These are phyloP conservation scores for Durio zibethinus DNA, from an alignment of 345 rosid species.

Conservation along the genomic window DNA sequence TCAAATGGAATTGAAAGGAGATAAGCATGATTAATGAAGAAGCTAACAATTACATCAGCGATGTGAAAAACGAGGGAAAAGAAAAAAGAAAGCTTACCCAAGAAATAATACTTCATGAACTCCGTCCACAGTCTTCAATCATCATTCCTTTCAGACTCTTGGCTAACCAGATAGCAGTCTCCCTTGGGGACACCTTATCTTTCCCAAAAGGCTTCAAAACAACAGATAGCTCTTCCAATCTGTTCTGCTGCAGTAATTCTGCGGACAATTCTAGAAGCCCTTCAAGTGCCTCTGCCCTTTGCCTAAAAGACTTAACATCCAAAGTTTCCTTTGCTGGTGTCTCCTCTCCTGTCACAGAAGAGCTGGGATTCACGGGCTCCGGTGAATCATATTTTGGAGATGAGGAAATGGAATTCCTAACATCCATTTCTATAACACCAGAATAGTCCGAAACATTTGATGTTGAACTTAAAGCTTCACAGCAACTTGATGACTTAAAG, in stretches of 20 bases:
- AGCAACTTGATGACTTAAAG: slow-evolving; percentile 40
- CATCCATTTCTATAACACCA: slow-evolving; percentile 43
- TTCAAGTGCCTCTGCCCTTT: slow-evolving; percentile 98
- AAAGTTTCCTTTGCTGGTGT: slow-evolving; percentile 59
- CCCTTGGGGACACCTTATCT: slow-evolving; percentile 94
- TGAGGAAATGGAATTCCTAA: slow-evolving; percentile 21
- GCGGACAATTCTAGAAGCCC: slow-evolving; percentile 93
- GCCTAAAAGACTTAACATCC: slow-evolving; percentile 86
- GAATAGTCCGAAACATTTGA: slow-evolving; percentile 43
- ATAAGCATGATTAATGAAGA: slow-evolving; percentile 10
- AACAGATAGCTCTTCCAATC: slow-evolving; percentile 89
- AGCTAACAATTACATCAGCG: slow-evolving; percentile 11
- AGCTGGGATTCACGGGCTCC: slow-evolving; percentile 37
- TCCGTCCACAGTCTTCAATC: slow-evolving; percentile 68
- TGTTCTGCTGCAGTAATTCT: slow-evolving; percentile 75
- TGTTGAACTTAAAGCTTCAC: slow-evolving; percentile 37
- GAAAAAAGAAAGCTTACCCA: slow-evolving; percentile 29
- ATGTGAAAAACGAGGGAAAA: neutral
- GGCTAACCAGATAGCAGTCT: slow-evolving; percentile 97
- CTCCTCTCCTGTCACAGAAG: slow-evolving; percentile 47
- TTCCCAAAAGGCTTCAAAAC: slow-evolving; percentile 95
- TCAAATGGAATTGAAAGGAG: slow-evolving; percentile 17
- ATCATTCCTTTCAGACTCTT: slow-evolving; percentile 95
- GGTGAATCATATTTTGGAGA: slow-evolving; percentile 39
- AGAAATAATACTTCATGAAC: slow-evolving; percentile 31